Base-by-base conservation (phyloP, 495 filamentous ascomycete genomes). In the Pyrenopolyporus hunteri region DNA sequence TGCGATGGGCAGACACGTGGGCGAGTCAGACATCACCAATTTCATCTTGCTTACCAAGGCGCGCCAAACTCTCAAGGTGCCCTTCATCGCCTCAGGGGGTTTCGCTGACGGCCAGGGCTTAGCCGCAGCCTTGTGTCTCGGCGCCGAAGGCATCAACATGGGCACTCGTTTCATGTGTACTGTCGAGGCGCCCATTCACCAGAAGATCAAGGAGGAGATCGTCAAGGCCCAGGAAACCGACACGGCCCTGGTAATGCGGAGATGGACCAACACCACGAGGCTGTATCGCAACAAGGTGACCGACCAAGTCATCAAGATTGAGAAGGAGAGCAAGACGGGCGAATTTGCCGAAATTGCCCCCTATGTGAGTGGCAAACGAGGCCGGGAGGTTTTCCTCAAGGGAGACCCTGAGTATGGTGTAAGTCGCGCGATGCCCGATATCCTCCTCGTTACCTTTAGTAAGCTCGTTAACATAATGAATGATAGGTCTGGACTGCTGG, bases 61-160 rank as follows among this genome's bases (percentile, higher is more conserved):
- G 29, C 81, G 93, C 14, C 94, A 98, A 77, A 83, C 85, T 1
- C 83, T 98, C 37, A 83, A 82, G 22, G 85, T 92, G 23, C 94
- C 94, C 3, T 98, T 98, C 72, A 97, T 98, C 69, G 94, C 94
- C 1, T 93, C 89, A 0, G 94, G 94, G 28, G 94, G 94, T 5
- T 97, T 98, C 68, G 94, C 92, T 11, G 94, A 98, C 72, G 94
- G 94, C 1, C 86, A 97, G 62, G 94, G 94, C 4, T 80, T 98
- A 14, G 94, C 94, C 1, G 94, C 94, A 13, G 94, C 94, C n/a
- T 74, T 98, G 54, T 85, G 83, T 20, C 83, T 98, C 10, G 94
- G 94, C 4, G 94, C 94, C 0, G 92, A 93, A 73, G 94, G 94
- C 55, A 90, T 97, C 72, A 98, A 98, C 75, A 93, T 96, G 92